Evolutionary conservation across 2,329 filamentous ascomycete genomes (phyloP).

Genomic region (Clonostachys solani): DNA sequence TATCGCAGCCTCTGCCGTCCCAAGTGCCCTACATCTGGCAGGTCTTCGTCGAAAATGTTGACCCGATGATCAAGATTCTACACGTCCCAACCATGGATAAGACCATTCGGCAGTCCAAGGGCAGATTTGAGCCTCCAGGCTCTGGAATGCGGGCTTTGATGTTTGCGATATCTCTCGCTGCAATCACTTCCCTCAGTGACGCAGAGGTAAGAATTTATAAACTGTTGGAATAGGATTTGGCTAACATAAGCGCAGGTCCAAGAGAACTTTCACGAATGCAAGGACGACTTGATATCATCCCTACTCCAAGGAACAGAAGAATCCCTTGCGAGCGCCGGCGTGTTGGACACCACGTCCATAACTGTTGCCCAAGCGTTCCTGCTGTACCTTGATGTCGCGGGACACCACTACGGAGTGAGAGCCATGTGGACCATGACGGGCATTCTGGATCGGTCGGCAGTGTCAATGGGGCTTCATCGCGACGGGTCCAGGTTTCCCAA

Average conservation of each 20-base stretch:
- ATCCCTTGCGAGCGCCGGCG: constrained; percentile 30
- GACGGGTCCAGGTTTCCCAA: constrained; percentile 50
- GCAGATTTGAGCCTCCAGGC: constrained; percentile 10
- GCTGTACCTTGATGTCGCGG: constrained; percentile 38
- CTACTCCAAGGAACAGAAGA: constrained; percentile 15
- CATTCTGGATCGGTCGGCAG: constrained; percentile 56
- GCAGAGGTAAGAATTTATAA: constrained; percentile 4
- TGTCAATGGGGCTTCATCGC: constrained; percentile 62
- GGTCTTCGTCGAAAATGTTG: constrained; percentile 18
- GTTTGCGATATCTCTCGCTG: constrained; percentile 15
- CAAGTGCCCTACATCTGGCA: constrained; percentile 22
- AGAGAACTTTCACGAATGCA: constrained; percentile 9
- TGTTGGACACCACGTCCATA: constrained; percentile 53
- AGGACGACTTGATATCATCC: constrained; percentile 7
- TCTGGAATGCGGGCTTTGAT: constrained; percentile 13
- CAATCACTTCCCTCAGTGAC: constrained; percentile 15
- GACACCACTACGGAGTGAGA: constrained; percentile 49
- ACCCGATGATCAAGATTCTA: constrained; percentile 22
- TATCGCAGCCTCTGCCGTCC: constrained; percentile 32
- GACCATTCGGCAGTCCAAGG: constrained; percentile 7
- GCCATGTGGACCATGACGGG: constrained; percentile 55
- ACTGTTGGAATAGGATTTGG: neutral
- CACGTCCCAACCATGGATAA: constrained; percentile 11
- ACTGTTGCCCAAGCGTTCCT: constrained; percentile 54
- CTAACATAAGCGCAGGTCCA: neutral